phyloP scores from a whole-genome alignment of 352 stramenopile genomes.

The Saprolegnia parasitica region DNA sequence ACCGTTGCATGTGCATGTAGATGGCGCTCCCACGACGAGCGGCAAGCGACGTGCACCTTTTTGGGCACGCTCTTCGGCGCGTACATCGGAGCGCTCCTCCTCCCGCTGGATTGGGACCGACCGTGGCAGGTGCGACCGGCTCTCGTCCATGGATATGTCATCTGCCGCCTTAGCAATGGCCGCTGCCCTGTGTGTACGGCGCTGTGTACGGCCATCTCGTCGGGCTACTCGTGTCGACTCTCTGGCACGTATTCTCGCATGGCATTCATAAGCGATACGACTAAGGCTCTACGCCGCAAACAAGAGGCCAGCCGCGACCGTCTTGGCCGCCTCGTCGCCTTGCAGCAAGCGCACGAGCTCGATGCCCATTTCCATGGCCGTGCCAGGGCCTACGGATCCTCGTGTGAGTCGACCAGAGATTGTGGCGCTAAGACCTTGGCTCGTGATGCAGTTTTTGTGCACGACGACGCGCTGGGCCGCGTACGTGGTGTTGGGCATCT shows the following conservation, averaged over 20 bases:
- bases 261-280: slow-evolving; percentile 10
- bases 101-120: slow-evolving; percentile 83
- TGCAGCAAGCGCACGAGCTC: slow-evolving; percentile 75
- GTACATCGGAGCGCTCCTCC: slow-evolving; percentile 70
- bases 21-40: slow-evolving; percentile 39
- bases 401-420: background rate
- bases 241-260: background rate
- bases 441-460: slow-evolving; percentile 69
- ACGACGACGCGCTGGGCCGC: slow-evolving; percentile 54
- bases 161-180: slow-evolving; percentile 60
- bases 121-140: slow-evolving; percentile 66
- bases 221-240: background rate
- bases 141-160: background rate
- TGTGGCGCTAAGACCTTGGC: slow-evolving; percentile 36
- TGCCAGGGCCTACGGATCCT: slow-evolving; percentile 39
- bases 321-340: slow-evolving; percentile 50
- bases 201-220: slow-evolving; percentile 25
- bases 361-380: slow-evolving; percentile 76
- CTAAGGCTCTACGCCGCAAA: slow-evolving; percentile 10
- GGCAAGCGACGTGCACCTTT: slow-evolving; percentile 46
- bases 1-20: slow-evolving; percentile 32
- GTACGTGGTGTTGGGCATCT: slow-evolving; percentile 51
- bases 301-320: slow-evolving; percentile 50
- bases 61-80: slow-evolving; percentile 58
- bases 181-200: slow-evolving; percentile 77